Conservation (phyloP, 108 stramenopile genomes). For the Stephanodiscus minutulus region DNA sequence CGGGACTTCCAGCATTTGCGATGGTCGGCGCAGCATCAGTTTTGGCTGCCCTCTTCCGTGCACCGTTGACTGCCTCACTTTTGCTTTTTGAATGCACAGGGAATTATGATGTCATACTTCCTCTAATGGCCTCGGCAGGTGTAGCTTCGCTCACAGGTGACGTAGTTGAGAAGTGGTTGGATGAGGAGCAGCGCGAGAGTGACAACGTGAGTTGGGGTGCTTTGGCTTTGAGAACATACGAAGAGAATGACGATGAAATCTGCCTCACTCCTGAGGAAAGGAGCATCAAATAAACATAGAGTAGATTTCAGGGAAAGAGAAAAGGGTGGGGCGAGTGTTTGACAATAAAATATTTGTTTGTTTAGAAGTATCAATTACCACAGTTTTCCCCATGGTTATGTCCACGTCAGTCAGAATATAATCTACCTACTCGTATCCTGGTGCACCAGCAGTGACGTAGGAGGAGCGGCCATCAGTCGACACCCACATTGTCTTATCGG, state of each 20-base stretch:
- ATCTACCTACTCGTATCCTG: conserved; percentile 17
- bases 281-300: not conserved
- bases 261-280: conserved; percentile 2
- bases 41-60: conserved; percentile 86
- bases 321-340: not conserved
- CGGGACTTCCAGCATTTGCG: conserved; percentile 86
- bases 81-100: conserved; percentile 91
- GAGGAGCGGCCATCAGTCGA: conserved; percentile 55
- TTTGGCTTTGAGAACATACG: conserved; percentile 34
- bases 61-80: conserved; percentile 85
- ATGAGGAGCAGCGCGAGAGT: conserved; percentile 46
- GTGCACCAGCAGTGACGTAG: conserved; percentile 35
- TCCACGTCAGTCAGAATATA: not conserved
- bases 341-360: not conserved
- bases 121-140: conserved; percentile 81
- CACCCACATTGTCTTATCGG: conserved; percentile 80
- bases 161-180: conserved; percentile 49
- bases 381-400: too few relatives aligned
- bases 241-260: conserved; percentile 29
- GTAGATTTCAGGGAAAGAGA: not conserved
- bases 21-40: conserved; percentile 91
- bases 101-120: conserved; percentile 90
- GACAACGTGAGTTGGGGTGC: conserved; percentile 51
- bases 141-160: conserved; percentile 46
- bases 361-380: not conserved